Percentiles rank a stretch among this genome's conserved stretches.
Conservation (phyloP, 139 green algal species). For the Tetradesmus obliquus region DNA sequence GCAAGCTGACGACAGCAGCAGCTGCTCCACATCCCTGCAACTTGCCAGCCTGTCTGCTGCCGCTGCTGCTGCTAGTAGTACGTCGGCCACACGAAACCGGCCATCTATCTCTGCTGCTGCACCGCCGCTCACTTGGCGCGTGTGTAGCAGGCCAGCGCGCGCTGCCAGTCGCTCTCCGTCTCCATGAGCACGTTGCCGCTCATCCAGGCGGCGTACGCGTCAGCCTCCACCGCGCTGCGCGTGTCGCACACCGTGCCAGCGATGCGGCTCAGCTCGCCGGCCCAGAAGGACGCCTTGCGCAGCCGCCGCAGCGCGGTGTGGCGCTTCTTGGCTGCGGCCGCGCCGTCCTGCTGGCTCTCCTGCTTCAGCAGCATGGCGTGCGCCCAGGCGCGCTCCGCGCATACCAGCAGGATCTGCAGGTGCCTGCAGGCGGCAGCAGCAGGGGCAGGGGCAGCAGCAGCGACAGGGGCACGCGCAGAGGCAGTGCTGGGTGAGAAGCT, state of each 20-base stretch:
- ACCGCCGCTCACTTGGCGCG: constrained; percentile 68
- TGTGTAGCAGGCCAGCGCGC: constrained; percentile 77
- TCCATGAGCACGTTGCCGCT: constrained; percentile 82
- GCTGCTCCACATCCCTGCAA: neutral
- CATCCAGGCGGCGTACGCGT: constrained; percentile 89
- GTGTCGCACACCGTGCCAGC: constrained; percentile 66
- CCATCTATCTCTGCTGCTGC: neutral
- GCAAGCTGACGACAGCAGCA: neutral
- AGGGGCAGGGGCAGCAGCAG: neutral
- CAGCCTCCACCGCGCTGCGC: constrained; percentile 83
- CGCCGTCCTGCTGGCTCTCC: constrained; percentile 40
- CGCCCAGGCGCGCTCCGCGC: constrained; percentile 89
- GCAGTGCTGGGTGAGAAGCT: neutral
- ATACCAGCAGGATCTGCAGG: constrained; percentile 88
- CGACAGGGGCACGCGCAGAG: neutral
- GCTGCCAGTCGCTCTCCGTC: constrained; percentile 80
- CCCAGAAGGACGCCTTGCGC: constrained; percentile 77
- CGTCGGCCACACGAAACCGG: neutral
- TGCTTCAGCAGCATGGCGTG: constrained; percentile 94
- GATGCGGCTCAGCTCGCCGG: constrained; percentile 67
- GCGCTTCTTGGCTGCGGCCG: constrained; percentile 58
- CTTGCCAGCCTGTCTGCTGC: neutral
- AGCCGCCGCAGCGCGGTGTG: constrained; percentile 79
- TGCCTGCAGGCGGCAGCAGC: constrained; percentile 64
- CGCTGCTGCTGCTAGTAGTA: neutral